Evolutionary conservation across 495 filamentous ascomycete species (phyloP), one percentile per base, ranked within the genome.

Genomic region (Daldinia vernicosa): DNA sequence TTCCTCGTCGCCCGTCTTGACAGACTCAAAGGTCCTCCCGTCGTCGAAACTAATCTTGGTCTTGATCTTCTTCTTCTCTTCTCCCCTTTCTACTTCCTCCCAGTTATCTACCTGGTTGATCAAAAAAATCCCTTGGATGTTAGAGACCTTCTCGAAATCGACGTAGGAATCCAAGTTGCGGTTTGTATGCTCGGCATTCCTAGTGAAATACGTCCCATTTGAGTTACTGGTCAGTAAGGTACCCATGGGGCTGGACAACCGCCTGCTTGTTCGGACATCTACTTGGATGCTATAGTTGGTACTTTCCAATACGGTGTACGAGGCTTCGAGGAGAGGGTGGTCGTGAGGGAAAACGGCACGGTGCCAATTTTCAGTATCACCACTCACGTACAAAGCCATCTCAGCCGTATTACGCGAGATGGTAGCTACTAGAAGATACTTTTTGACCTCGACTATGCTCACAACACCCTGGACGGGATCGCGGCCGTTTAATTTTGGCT

Each of bases 281-380:
- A 99, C 89, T 78, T 98, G 94, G 66, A 99, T 93, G 81, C 94
- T 97, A 83, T 98, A 97, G 70, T 97, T 92, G 17, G 95, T 98
- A 68, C 93, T 94, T 80, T 98, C 95, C 30, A 99, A 84, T 24
- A 98, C 84, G 0, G 95, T 99, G 76, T 98, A 99, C 14, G 92
- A 93, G 74, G 95, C 88, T 76, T 98, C 86, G 71, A 91, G 87
- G 26, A 99, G 77, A 28, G 88, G 85, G 32, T 88, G 87, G 32
- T 90, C 90, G 60, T 79, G 78, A 45, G 87, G 88, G 78, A 99
- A 98, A 68, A 95, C 85, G 54, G 95, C 95, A n/a, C 92, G 89
- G 75, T 97, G 91, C 95, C 95, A 99, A 28, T 84, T 90, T 32
- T 84, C 81, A 28, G 93, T 88, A 76, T 99, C 94, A 70, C 91